These are phyloP conservation scores for peach (Prunus persica) DNA, from an alignment of 306 rosid genomes.

Conservation along the genomic window DNA sequence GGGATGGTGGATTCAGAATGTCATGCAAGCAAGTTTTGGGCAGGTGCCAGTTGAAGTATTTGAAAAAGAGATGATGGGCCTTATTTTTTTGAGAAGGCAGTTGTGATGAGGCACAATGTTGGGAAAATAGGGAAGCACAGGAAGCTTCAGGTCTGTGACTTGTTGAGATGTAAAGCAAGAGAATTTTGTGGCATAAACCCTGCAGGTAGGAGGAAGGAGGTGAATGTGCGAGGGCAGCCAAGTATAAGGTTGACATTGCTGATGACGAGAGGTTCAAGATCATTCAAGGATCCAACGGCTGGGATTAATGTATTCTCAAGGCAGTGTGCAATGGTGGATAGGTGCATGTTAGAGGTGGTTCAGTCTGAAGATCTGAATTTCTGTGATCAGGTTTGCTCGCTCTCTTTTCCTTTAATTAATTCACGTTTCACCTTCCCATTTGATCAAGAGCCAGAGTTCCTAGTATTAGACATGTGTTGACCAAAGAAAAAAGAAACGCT, in stretches of 20 bases:
- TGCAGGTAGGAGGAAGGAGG: constrained; percentile 14
- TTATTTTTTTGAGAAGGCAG: constrained; percentile 32
- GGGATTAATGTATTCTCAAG: constrained; percentile 22
- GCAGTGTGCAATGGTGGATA: constrained; percentile 23
- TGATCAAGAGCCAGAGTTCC: not conserved
- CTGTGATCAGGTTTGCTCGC: constrained; percentile 34
- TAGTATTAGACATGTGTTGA: not conserved
- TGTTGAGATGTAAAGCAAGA: constrained; percentile 36
- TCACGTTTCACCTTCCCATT: not conserved
- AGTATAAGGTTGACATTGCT: constrained; percentile 28
- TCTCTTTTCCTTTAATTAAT: not conserved
- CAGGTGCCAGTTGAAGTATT: constrained; percentile 16
- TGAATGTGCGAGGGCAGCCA: constrained; percentile 24
- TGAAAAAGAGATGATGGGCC: constrained; percentile 12
- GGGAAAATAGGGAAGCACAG: constrained; percentile 30
- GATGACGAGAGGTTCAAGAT: constrained; percentile 32
- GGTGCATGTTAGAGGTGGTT: constrained; percentile 28
- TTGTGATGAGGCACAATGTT: constrained; percentile 37
- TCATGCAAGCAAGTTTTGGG: constrained; percentile 22
- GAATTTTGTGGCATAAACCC: constrained; percentile 22
- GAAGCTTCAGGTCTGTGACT: constrained; percentile 23
- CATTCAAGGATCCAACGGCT: constrained; percentile 31
- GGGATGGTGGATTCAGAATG: constrained; percentile 31
- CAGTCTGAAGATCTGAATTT: constrained; percentile 32
- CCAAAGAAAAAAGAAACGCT: not conserved